Conservation (phyloP, 2,329 filamentous ascomycete genomes). For the Didymella glomerata region DNA sequence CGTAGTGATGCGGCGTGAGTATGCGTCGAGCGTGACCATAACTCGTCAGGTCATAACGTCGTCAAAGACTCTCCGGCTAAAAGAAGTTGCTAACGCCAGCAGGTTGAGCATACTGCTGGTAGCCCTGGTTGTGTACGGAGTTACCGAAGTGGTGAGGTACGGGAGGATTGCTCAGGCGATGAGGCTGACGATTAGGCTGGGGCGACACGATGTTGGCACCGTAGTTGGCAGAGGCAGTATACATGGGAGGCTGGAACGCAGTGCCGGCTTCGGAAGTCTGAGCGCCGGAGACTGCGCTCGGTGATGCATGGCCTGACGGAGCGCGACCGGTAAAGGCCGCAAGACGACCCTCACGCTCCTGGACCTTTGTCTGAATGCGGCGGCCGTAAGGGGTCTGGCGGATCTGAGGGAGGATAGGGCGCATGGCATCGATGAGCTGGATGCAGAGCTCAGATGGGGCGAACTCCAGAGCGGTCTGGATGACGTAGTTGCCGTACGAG, state of each 20-base stretch:
- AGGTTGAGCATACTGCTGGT: slow-evolving; percentile 52
- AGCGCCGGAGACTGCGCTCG: slow-evolving; percentile 33
- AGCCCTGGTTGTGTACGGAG: slow-evolving; percentile 52
- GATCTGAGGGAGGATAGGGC: slow-evolving; percentile 83
- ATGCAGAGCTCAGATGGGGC: slow-evolving; percentile 44
- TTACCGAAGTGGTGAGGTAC: slow-evolving; percentile 49
- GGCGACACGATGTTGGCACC: slow-evolving; percentile 49
- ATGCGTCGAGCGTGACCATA: slow-evolving; percentile 48
- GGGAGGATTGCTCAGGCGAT: slow-evolving; percentile 50
- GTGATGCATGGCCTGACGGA: slow-evolving; percentile 43
- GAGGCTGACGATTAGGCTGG: slow-evolving; percentile 46
- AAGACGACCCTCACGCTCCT: slow-evolving; percentile 60
- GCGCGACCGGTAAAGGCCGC: slow-evolving; percentile 42
- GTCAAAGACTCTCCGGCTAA: slow-evolving; percentile 47
- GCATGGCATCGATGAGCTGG: slow-evolving; percentile 82
- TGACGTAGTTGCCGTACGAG: slow-evolving; percentile 95
- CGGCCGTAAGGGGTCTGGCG: slow-evolving; percentile 93
- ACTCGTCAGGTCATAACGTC: slow-evolving; percentile 62
- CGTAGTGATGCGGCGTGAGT: slow-evolving; percentile 30
- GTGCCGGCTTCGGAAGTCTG: slow-evolving; percentile 36
- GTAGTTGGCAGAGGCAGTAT: slow-evolving; percentile 48
- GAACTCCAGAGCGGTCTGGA: slow-evolving; percentile 78
- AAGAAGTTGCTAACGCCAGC: slow-evolving; percentile 57
- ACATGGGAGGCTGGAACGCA: slow-evolving; percentile 45
- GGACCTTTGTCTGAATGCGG: slow-evolving; percentile 89